Evolutionary conservation across 371 early-diverging fungal genomes (phyloP).

Genomic region (Lichtheimia ornata): DNA sequence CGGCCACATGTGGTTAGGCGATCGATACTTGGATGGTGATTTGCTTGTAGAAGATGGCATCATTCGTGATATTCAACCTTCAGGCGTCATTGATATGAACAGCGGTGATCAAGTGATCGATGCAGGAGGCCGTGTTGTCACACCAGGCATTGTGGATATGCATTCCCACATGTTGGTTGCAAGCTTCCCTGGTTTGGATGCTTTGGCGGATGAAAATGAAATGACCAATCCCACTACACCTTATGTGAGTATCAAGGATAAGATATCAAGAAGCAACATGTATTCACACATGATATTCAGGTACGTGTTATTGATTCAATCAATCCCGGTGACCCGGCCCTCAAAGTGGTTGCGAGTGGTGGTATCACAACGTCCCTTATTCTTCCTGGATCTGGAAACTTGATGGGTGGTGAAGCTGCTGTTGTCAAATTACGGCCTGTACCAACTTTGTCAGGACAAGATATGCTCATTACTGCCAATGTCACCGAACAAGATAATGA

Average conservation of each 20-base stretch:
- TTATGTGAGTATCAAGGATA: conserved; percentile 30
- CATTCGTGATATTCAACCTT: conserved; percentile 46
- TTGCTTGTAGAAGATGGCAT: conserved; percentile 59
- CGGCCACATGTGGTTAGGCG: conserved; percentile 53
- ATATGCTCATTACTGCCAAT: conserved; percentile 67
- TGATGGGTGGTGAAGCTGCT: conserved; percentile 84
- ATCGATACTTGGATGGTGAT: conserved; percentile 60
- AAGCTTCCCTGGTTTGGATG: conserved; percentile 60
- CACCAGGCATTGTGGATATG: conserved; percentile 85
- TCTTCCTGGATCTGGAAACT: conserved; percentile 77
- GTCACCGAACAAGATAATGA: conserved; percentile 49
- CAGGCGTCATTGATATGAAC: conserved; percentile 16
- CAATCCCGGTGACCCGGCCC: conserved; percentile 67
- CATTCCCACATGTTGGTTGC: conserved; percentile 72
- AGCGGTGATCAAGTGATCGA: conserved; percentile 44
- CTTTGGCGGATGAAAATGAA: conserved; percentile 70
- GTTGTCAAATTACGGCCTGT: conserved; percentile 66
- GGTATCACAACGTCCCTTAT: conserved; percentile 80
- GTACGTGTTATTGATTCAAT: conserved; percentile 64
- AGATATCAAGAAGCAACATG: not conserved
- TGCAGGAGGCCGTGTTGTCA: conserved; percentile 68
- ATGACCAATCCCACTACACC: conserved; percentile 67
- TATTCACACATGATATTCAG: conserved; percentile 10
- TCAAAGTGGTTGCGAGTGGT: conserved; percentile 73
- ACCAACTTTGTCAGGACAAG: conserved; percentile 59